Evolutionary conservation across 768 basidiomycete genomes (phyloP).

Genomic region (Mrakia frigida): DNA sequence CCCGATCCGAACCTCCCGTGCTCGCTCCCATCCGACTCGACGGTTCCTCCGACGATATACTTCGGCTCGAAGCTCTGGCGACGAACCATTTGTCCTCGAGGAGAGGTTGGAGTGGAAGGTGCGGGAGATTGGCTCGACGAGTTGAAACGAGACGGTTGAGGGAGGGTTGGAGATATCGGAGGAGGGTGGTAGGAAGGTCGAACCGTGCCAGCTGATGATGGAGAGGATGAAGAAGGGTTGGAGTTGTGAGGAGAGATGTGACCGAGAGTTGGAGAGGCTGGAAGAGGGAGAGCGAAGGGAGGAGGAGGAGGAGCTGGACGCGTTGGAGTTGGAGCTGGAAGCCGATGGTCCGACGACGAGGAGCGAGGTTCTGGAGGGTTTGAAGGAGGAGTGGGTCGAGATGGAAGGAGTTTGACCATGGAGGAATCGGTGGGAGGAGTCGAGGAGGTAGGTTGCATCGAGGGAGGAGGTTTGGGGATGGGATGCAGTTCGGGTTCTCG

Average conservation of each 20-base stretch:
- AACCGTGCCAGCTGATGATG: conserved; percentile 10
- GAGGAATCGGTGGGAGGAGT: conserved; percentile 14
- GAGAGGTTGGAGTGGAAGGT: not conserved
- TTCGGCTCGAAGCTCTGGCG: conserved; percentile 35
- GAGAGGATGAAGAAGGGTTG: not conserved
- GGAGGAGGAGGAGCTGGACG: conserved; percentile 29
- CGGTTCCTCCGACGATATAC: conserved; percentile 35
- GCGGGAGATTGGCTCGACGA: conserved; percentile 4
- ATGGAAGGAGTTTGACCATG: not conserved
- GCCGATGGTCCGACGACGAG: not conserved
- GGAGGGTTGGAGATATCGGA: conserved; percentile 38
- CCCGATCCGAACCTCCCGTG: not conserved
- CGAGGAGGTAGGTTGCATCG: conserved; percentile 25
- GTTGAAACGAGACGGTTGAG: conserved; percentile 1
- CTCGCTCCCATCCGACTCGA: conserved; percentile 21
- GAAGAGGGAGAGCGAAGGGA: conserved; percentile 32
- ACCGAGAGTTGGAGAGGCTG: conserved; percentile 31
- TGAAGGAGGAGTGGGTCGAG: conserved; percentile 6
- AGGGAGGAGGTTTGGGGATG: conserved; percentile 31
- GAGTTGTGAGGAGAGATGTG: not conserved
- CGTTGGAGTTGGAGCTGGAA: conserved; percentile 27
- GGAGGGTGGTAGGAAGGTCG: conserved; percentile 36
- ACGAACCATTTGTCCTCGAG: conserved; percentile 8
- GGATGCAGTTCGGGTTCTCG: conserved; percentile 24
- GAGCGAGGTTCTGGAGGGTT: not conserved